These are phyloP conservation scores for Mortierella sp. DNA, from an alignment of 371 early-diverging fungal genomes.

Conservation along the genomic window DNA sequence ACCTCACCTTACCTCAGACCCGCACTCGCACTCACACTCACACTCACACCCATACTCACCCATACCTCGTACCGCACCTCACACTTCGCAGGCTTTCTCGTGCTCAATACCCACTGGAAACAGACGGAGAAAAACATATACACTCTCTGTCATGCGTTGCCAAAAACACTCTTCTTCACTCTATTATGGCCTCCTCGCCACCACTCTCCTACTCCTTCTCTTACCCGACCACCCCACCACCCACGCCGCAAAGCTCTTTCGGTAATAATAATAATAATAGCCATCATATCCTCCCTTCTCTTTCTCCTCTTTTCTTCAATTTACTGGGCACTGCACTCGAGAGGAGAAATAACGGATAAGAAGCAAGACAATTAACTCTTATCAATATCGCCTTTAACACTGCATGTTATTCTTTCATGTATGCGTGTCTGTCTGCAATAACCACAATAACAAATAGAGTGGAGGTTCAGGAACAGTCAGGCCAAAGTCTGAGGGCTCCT, in stretches of 20 bases:
- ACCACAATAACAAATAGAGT: conserved; percentile 3
- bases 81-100: no score
- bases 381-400: background rate
- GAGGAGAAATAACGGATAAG: background rate
- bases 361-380: background rate
- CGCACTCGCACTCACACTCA: background rate
- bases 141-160: conserved; percentile 30
- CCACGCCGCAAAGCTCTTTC: background rate
- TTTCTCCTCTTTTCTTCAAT: background rate
- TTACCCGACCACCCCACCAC: conserved; percentile 63
- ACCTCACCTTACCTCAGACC: background rate
- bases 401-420: background rate
- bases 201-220: conserved; percentile 67
- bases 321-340: background rate
- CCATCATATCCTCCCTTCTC: no score
- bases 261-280: background rate
- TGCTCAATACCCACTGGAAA: background rate
- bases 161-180: conserved; percentile 64
- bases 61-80: no score
- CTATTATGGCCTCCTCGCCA: conserved; percentile 74
- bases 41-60: background rate
- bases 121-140: background rate
- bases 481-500: background rate
- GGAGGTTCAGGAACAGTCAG: conserved; percentile 12
- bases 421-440: background rate